Evolutionary conservation across 2,329 filamentous ascomycete species (phyloP).

Genomic region (Hymenoscyphus linearis): DNA sequence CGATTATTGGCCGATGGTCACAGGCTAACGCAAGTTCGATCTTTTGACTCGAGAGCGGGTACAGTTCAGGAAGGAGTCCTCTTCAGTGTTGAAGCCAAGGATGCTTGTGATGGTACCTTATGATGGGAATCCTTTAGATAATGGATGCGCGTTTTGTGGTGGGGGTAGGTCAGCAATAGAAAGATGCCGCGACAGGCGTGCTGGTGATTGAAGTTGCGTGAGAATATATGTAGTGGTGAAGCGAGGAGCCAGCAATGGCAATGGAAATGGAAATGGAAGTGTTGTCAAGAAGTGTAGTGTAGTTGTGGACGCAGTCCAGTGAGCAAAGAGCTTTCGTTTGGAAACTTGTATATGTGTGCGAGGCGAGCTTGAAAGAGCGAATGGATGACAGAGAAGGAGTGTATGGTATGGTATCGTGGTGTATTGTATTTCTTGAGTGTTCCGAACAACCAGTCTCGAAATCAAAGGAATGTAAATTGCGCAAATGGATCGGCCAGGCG

Average conservation of each 20-base stretch:
- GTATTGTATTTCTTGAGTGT: background rate
- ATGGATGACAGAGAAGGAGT: background rate
- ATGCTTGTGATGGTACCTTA: background rate
- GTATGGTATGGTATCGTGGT: too few species aligned
- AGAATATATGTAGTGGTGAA: background rate
- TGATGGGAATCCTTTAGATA: background rate
- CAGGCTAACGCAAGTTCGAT: conserved; percentile 15
- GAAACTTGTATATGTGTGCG: background rate
- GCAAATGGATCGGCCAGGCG: background rate
- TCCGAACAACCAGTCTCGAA: background rate
- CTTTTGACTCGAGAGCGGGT: conserved; percentile 2
- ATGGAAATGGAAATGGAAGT: background rate
- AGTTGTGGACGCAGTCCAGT: background rate
- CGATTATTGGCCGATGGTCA: conserved; percentile 16
- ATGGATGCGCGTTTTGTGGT: background rate
- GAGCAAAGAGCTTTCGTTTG: background rate
- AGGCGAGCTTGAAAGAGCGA: background rate
- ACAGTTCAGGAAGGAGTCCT: conserved; percentile 4
- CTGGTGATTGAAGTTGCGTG: background rate
- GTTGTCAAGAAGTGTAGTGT: background rate
- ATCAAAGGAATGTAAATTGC: background rate
- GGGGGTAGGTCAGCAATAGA: background rate
- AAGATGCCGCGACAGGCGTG: conserved; percentile 2
- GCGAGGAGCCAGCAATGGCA: background rate
- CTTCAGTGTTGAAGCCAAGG: background rate